These are phyloP conservation scores for Rhizoclosmatium globosum DNA, from an alignment of 192 early-diverging fungal genomes.

Conservation along the genomic window DNA sequence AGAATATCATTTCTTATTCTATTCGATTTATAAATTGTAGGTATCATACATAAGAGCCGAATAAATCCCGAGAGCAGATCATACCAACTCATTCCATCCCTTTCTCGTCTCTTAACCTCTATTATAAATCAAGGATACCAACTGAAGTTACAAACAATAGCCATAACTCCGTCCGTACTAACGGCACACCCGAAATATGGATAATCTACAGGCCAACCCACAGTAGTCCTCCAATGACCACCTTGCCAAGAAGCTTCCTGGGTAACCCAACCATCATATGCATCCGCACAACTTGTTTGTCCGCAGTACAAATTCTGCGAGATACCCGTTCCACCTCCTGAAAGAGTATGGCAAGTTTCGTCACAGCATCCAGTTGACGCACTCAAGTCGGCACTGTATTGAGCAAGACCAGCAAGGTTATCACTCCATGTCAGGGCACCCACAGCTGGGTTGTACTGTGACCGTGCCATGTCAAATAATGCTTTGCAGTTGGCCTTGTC, in stretches of 20 bases:
- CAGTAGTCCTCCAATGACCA: conserved; percentile 24
- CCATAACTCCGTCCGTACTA: not conserved
- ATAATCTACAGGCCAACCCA: conserved; percentile 28
- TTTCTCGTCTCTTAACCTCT: too few relatives aligned
- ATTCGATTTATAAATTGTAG: too few relatives aligned
- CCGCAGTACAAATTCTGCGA: conserved; percentile 22
- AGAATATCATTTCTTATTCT: too few relatives aligned
- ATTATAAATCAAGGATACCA: not conserved
- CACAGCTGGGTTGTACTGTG: not conserved
- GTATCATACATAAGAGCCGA: too few relatives aligned
- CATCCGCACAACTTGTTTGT: conserved; percentile 1
- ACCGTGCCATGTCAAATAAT: not conserved
- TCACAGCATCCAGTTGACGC: conserved; percentile 12
- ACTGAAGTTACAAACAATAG: conserved; percentile 27
- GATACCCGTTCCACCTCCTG: conserved; percentile 20
- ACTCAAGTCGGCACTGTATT: conserved; percentile 19
- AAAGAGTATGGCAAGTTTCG: conserved; percentile 16
- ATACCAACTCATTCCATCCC: too few relatives aligned
- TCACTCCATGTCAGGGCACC: conserved; percentile 15
- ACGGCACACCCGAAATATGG: conserved; percentile 33
- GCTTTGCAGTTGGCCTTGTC: not conserved
- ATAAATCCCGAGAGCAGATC: too few relatives aligned
- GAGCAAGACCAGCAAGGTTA: conserved; percentile 7
- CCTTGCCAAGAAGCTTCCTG: conserved; percentile 7
- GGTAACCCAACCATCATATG: conserved; percentile 29